phyloP scores from a whole-genome alignment of 768 basidiomycete genomes.

The Lactarius sp. region DNA sequence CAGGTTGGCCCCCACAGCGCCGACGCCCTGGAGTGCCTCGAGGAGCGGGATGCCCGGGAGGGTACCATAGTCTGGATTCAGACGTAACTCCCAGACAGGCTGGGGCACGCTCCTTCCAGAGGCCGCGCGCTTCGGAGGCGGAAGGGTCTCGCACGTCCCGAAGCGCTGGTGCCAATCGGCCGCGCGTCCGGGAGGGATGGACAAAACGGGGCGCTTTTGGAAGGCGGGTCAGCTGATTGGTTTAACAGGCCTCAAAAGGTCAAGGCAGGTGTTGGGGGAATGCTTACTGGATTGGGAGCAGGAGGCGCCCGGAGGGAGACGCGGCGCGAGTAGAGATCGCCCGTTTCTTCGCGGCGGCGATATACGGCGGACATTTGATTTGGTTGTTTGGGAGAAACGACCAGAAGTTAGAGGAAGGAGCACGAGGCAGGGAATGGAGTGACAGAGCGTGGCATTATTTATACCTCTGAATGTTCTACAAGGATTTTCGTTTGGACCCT shows the following conservation, averaged over 20 bases:
- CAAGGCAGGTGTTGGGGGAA: not conserved
- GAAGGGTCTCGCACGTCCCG: conserved; percentile 6
- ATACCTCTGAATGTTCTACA: not conserved
- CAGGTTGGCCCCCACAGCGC: not conserved
- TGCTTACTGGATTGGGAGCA: conserved; percentile 8
- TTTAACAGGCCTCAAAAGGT: not conserved
- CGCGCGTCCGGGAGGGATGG: conserved; percentile 16
- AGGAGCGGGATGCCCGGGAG: conserved; percentile 16
- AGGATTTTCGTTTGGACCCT: not conserved
- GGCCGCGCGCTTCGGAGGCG: conserved; percentile 4
- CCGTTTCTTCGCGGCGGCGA: not conserved
- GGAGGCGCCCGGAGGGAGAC: conserved; percentile 19
- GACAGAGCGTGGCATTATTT: conserved; percentile 3
- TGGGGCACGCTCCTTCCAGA: not conserved
- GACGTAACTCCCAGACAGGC: conserved; percentile 15
- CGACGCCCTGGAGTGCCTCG: conserved; percentile 16
- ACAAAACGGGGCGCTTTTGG: conserved; percentile 9
- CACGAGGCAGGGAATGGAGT: not conserved
- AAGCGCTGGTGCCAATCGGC: conserved; percentile 20
- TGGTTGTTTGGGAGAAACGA: not conserved
- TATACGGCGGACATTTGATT: not conserved
- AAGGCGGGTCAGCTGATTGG: not conserved
- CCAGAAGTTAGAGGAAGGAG: not conserved
- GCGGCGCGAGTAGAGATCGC: not conserved
- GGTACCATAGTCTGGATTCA: conserved; percentile 17